phyloP scores from a whole-genome alignment of 2,329 filamentous ascomycete species.

The Amylocarpus encephaloides region DNA sequence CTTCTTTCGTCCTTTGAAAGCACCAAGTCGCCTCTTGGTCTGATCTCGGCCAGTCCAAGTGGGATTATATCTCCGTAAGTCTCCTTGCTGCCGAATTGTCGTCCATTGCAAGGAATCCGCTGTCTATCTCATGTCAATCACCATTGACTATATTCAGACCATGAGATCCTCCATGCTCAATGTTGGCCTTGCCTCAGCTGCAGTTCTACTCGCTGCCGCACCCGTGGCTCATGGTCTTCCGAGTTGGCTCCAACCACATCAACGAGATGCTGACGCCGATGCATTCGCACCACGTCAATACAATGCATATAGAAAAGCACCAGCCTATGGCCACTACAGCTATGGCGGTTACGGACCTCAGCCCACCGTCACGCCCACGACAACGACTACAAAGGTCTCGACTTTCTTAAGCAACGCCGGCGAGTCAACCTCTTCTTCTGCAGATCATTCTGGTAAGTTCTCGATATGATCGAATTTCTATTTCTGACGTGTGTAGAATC shows the following conservation, averaged over 20 bases:
- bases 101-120: too few species aligned
- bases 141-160: constrained; percentile 14
- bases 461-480: too few species aligned
- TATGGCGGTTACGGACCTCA: constrained; percentile 25
- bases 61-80: constrained; percentile 4
- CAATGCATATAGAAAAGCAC: constrained; percentile 17
- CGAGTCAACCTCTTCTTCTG: constrained; percentile 1
- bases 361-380: constrained; percentile 17
- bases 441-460: not conserved
- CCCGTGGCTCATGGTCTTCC: constrained; percentile 20
- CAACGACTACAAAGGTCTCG: not conserved
- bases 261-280: constrained; percentile 9
- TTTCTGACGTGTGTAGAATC: not conserved
- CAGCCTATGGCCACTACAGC: constrained; percentile 21
- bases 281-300: constrained; percentile 22
- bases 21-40: constrained; percentile 12
- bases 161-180: constrained; percentile 21
- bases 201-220: constrained; percentile 16
- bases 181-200: constrained; percentile 15
- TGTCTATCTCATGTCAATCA: not conserved
- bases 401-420: not conserved
- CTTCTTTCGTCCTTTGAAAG: constrained; percentile 13
- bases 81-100: not conserved
- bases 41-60: not conserved
- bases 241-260: constrained; percentile 20